Evolutionary conservation across 2,329 filamentous ascomycete species (phyloP).

Genomic region (Fusarium pilosicola): DNA sequence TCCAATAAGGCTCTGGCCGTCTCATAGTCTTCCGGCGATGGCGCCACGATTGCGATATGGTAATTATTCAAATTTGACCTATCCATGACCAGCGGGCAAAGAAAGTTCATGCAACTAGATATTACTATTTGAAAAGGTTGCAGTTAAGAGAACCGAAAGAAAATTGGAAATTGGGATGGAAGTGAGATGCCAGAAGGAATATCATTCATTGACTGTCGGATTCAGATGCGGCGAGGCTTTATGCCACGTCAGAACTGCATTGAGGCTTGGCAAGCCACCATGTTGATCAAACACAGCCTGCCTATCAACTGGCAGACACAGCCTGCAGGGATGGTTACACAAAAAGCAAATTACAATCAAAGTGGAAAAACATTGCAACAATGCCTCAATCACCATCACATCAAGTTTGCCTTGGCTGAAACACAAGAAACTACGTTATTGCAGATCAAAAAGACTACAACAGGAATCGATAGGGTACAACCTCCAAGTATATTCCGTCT

Average conservation of each 20-base stretch:
- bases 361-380: not conserved
- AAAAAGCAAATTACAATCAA: not conserved
- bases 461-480: too few species aligned
- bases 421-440: too few species aligned
- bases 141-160: accelerated
- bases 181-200: accelerated
- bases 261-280: not conserved
- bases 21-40: not conserved
- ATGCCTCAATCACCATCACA: too few species aligned
- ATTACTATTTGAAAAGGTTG: accelerated
- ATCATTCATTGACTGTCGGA: too few species aligned
- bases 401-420: not conserved
- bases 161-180: accelerated
- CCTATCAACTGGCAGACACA: not conserved
- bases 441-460: too few species aligned
- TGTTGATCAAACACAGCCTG: not conserved
- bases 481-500: too few species aligned
- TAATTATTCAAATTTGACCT: not conserved
- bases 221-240: not conserved
- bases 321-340: accelerated
- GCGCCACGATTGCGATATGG: not conserved
- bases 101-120: too few species aligned
- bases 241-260: not conserved
- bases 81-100: not conserved
- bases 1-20: not conserved